phyloP scores from a whole-genome alignment of 495 filamentous ascomycete species.

The Articulospora tetracladia region DNA sequence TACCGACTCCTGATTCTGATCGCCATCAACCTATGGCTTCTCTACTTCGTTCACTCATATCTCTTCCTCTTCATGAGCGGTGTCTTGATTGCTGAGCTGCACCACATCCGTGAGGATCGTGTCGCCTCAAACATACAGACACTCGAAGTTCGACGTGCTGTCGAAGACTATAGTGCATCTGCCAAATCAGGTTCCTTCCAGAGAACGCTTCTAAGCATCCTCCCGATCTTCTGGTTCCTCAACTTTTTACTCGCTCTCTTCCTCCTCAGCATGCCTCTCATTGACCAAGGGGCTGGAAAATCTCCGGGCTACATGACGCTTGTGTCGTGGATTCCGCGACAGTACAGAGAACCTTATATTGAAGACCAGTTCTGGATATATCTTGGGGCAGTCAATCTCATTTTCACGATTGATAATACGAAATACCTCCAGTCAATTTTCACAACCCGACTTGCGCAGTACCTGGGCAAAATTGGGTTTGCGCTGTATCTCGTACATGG shows the following conservation, averaged over 20 bases:
- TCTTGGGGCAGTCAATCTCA: conserved; percentile 47
- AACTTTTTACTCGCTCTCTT: conserved; percentile 5
- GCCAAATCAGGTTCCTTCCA: background rate
- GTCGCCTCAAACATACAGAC: conserved; percentile 33
- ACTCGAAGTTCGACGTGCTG: background rate
- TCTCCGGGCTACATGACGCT: conserved; percentile 26
- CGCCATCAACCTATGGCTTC: conserved; percentile 46
- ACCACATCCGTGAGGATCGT: conserved; percentile 42
- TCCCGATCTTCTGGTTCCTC: background rate
- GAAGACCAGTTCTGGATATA: conserved; percentile 49
- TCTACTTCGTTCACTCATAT: conserved; percentile 53
- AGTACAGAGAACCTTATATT: conserved; percentile 22
- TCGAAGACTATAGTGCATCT: background rate
- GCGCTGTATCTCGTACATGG: conserved; percentile 54
- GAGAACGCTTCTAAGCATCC: background rate
- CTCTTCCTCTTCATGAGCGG: conserved; percentile 44
- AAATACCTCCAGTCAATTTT: conserved; percentile 48
- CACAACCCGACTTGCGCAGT: conserved; percentile 51
- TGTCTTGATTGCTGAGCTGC: conserved; percentile 57
- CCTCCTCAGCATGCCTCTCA: conserved; percentile 18
- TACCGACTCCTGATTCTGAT: conserved; percentile 41
- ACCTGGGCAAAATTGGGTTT: conserved; percentile 54
- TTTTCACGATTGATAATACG: conserved; percentile 50
- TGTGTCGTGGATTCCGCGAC: conserved; percentile 22
- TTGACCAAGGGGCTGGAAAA: conserved; percentile 24